Percentiles rank a stretch among this genome's conserved stretches.
phyloP scores from a whole-genome alignment of 2,329 filamentous ascomycete species.

The Zasmidium citrigriseum region DNA sequence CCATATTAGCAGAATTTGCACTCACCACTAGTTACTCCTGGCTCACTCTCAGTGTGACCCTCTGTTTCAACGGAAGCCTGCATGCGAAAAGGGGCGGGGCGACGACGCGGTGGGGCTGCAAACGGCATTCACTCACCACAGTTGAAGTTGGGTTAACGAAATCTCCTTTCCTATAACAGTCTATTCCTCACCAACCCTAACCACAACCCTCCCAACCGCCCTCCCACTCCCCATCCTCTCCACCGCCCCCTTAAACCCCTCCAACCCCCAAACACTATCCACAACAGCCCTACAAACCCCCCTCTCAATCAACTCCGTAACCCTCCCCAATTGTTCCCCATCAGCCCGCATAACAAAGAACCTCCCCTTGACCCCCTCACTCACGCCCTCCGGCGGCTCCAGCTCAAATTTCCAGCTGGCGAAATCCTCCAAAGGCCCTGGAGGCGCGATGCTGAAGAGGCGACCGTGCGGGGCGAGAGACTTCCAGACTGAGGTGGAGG shows the following conservation, averaged over 20 bases:
- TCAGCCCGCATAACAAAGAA: constrained; percentile 1
- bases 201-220: constrained; percentile 1
- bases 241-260: constrained; percentile 3
- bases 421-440: background rate
- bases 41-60: no score
- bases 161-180: no score
- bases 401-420: background rate
- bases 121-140: background rate
- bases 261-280: constrained; percentile 3
- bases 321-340: constrained; percentile 1
- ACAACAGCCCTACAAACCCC: background rate
- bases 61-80: no score
- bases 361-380: background rate
- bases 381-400: background rate
- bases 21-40: no score
- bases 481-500: background rate
- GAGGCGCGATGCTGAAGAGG: constrained; percentile 3
- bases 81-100: no score
- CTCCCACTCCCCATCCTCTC: constrained; percentile 1
- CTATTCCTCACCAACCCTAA: background rate
- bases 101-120: no score
- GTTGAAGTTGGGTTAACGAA: no score
- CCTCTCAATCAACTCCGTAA: constrained; percentile 1
- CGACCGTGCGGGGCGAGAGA: background rate
- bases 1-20: no score